Base-by-base conservation (phyloP, 306 rosid species). In the Purshia tridentata region DNA sequence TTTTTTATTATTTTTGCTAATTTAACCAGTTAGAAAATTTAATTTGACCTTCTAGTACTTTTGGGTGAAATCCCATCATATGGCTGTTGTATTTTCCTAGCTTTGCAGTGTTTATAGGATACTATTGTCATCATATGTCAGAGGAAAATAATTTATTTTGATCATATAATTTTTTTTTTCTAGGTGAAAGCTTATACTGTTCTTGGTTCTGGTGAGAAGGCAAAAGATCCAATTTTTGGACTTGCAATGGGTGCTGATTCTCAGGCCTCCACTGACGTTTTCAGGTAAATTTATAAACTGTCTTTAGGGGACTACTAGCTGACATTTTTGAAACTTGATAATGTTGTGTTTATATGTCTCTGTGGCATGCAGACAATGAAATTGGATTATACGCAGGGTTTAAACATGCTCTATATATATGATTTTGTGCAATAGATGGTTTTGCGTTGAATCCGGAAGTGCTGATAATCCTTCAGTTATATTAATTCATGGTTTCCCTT, bases 401-500 rank as follows among this genome's bases (percentile, higher is more conserved):
- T 79, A 75, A 79, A 72, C 54, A 59, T 76, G 76, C 81, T 89
- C 76, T 82, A 37, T 81, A 18, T 82, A 50, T 76, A 72, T 86
- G 86, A 74, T 83, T 91, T 88, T 86, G 85, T 82, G 73, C 79
- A 60, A 84, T 92, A 90, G 98, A 88, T 90, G 98, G 98, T 92
- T 92, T 74, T 90, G 91, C 87, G 91, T 92, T 75, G 91, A 92
- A 80, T 64, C 84, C 6, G 98, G 97, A 83, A 90, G 85, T 63
- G 85, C 82, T 74, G 95, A 80, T 80, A 90, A 87, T 69, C 92
- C 92, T 72, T 29, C 92, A 49, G 92, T 92, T 80, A 73, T 92
- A 85, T 68, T 92, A 65, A 76, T 92, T 79, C 98, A 92, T 29
- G 98, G 98, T 82, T 88, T 92, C 70, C 98, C 98, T 80, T 92